A percentile compares a stretch with the other conserved stretches of the same genome.
Evolutionary conservation across 2,329 filamentous ascomycete genomes (phyloP).

Genomic region (Cryphonectria naterciae): DNA sequence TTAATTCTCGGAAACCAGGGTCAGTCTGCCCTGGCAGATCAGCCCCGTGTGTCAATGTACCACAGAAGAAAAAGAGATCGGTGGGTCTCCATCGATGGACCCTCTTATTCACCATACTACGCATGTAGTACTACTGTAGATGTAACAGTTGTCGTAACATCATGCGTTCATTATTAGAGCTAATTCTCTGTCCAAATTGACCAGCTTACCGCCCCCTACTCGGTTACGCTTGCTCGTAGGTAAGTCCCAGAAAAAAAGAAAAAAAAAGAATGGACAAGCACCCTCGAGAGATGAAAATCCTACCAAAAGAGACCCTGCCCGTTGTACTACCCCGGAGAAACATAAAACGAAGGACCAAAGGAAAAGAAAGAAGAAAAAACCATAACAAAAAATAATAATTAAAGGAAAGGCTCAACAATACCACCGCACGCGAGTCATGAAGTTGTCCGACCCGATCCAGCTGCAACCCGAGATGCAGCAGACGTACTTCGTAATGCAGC

Average conservation of each 20-base stretch:
- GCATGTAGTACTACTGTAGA: background rate
- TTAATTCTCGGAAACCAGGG: background rate
- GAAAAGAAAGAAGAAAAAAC: background rate
- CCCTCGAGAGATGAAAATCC: background rate
- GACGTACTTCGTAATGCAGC: background rate
- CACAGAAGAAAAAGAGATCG: background rate
- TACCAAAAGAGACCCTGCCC: background rate
- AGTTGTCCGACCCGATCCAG: background rate
- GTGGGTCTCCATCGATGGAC: background rate
- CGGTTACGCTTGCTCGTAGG: background rate
- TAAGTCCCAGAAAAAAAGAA: background rate
- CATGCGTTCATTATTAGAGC: background rate
- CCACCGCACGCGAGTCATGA: slow-evolving; percentile 5
- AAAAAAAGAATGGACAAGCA: background rate
- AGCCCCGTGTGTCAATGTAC: background rate
- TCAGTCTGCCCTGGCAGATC: background rate
- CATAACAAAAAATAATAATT: background rate
- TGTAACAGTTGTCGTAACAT: background rate
- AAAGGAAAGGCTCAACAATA: background rate
- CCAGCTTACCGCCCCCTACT: background rate
- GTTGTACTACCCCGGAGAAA: background rate
- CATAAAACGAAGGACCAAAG: background rate
- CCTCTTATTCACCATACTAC: background rate
- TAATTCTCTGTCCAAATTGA: background rate
- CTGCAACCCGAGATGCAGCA: background rate